Base-by-base conservation (phyloP, 1,139 yeast genomes). In the Geotrichum cucujoidarum region DNA sequence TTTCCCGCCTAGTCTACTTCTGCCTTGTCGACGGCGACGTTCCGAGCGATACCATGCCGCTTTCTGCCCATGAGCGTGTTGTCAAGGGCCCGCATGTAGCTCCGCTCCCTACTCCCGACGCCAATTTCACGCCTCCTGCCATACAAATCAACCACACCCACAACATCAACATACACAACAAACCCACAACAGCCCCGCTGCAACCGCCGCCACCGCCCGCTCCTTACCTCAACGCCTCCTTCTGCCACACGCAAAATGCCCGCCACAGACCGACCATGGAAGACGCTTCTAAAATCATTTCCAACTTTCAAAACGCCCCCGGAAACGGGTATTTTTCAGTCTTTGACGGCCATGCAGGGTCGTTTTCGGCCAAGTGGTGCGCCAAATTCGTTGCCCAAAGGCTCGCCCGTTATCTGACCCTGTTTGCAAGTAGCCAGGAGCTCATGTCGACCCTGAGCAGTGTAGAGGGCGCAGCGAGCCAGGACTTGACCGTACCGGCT, bases 331-430 rank as follows among this genome's bases (percentile, higher is more conserved):
- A 85, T 62, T 84, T 85, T 71, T 95, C 92, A 14, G 77, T 88
- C 3, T 88, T 85, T 64, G 96, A 88, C 64, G 96, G 96, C 4
- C 96, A 88, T 66, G 95, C 95, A 4, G 95, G 95, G 3, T 78
- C 80, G 53, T 83, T 78, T 56, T 80, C 90, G 2, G 92, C 95
- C 1, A 74, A 86, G 58, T 85, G 95, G 95, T 85, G 95, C 67
- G 95, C 95, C 0, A 79, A 84, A 48, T 79, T 85, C 61, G 66
- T 88, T 49, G 94, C 85, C 61, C 67, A 74, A 21, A 61, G 55
- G 35, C 52, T 53, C 5, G 50, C 49, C 10, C 32, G 40, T 14
- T 47, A 49, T 18, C 38, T 55, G 7, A 25, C 37, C 1, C 34
- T 38, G 24, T 44, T 31, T 43, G 34, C 34, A 18, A 50, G 24